These are phyloP conservation scores for Oryza coarctata DNA, from an alignment of 176 grass and related monocot species.

Conservation along the genomic window DNA sequence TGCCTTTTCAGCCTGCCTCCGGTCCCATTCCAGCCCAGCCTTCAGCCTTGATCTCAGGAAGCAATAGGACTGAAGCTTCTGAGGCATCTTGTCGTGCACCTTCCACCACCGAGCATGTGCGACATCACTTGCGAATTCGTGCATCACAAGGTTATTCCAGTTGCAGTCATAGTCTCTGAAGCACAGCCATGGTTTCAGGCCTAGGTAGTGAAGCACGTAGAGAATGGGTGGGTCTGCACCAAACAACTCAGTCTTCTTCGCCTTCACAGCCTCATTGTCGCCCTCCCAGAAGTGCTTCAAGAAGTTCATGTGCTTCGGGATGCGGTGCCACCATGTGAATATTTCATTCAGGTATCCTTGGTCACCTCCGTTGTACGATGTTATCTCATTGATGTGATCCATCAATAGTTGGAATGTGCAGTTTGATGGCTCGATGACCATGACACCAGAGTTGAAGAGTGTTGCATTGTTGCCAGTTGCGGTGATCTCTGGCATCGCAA, in stretches of 20 bases:
- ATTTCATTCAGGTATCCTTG: constrained; percentile 97
- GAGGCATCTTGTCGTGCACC: constrained; percentile 75
- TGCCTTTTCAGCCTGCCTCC: constrained; percentile 72
- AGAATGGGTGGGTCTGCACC: constrained; percentile 60
- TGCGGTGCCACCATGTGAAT: constrained; percentile 97
- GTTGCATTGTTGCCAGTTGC: constrained; percentile 78
- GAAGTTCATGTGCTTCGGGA: constrained; percentile 88
- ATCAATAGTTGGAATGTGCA: constrained; percentile 91
- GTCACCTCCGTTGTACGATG: constrained; percentile 86
- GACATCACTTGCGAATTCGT: constrained; percentile 71
- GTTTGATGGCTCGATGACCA: constrained; percentile 89
- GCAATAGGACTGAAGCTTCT: constrained; percentile 59
- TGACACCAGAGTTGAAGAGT: constrained; percentile 90
- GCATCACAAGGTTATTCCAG: constrained; percentile 64
- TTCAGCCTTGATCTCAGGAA: constrained; percentile 71
- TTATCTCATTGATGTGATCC: constrained; percentile 87
- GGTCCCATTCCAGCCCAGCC: constrained; percentile 72
- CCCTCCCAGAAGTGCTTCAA: constrained; percentile 98
- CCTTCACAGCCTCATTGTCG: constrained; percentile 51
- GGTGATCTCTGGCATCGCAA: constrained; percentile 78
- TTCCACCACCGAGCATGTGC: constrained; percentile 79
- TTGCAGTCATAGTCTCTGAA: constrained; percentile 95
- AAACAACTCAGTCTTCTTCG: constrained; percentile 73
- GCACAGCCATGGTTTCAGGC: constrained; percentile 92
- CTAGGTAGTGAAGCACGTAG: constrained; percentile 82